phyloP scores from a whole-genome alignment of 768 basidiomycete genomes.

The Russula olivacea region DNA sequence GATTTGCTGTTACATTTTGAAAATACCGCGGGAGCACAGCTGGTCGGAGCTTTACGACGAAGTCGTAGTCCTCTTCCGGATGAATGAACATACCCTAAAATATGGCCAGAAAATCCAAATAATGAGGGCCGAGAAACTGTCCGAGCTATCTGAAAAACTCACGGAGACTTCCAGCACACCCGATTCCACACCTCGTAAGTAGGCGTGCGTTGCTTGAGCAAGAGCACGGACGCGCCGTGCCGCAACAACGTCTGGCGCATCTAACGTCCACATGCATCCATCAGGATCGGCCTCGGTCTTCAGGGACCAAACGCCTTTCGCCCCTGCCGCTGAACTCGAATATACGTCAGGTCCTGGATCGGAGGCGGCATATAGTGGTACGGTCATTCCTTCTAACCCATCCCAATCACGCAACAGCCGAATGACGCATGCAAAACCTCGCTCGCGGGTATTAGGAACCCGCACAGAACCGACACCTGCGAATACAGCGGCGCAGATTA shows the following conservation, averaged over 20 bases:
- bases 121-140: background rate
- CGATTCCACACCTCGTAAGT: conserved; percentile 46
- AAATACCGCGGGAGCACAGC: conserved; percentile 60
- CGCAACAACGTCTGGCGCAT: conserved; percentile 61
- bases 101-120: background rate
- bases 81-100: conserved; percentile 77
- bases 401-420: conserved; percentile 75
- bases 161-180: conserved; percentile 45
- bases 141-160: conserved; percentile 40
- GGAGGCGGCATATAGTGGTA: conserved; percentile 61
- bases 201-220: conserved; percentile 67
- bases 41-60: conserved; percentile 71
- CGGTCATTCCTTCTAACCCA: conserved; percentile 67
- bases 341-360: conserved; percentile 20
- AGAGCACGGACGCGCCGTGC: conserved; percentile 68
- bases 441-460: conserved; percentile 69
- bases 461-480: conserved; percentile 44
- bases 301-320: conserved; percentile 64
- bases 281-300: conserved; percentile 69
- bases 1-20: conserved; percentile 58
- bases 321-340: conserved; percentile 35
- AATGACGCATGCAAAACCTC: conserved; percentile 71
- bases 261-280: conserved; percentile 72
- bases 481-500: conserved; percentile 78
- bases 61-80: conserved; percentile 78